Evolutionary conservation across 176 grass and related monocot genomes (phyloP).

Genomic region (Eragrostis curvula): DNA sequence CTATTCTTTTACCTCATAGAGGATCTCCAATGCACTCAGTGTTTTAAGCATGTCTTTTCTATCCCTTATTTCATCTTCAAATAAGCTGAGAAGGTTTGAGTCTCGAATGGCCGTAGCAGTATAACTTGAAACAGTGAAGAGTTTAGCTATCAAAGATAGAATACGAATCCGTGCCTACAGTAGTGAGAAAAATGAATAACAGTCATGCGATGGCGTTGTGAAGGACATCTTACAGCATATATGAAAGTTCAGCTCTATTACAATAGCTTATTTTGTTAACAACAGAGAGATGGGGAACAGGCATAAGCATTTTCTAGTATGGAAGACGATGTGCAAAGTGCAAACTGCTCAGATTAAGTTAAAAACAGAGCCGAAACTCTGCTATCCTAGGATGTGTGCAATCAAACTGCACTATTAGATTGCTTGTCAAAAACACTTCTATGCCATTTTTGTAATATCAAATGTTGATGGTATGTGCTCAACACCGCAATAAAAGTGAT

Average conservation of each 20-base stretch:
- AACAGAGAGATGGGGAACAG: background rate
- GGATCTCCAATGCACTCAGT: slow-evolving; percentile 83
- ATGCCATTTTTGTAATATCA: background rate
- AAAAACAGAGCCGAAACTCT: background rate
- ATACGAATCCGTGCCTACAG: slow-evolving; percentile 74
- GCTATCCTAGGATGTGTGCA: background rate
- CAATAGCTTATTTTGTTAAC: slow-evolving; percentile 21
- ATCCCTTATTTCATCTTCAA: slow-evolving; percentile 89
- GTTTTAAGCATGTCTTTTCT: slow-evolving; percentile 74
- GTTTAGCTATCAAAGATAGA: slow-evolving; percentile 84
- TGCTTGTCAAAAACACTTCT: background rate
- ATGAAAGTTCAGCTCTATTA: background rate
- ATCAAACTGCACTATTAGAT: background rate
- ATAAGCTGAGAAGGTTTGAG: slow-evolving; percentile 83
- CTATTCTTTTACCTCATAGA: slow-evolving; percentile 70
- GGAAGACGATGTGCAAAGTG: background rate
- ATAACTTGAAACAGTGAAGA: slow-evolving; percentile 73
- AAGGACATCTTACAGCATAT: slow-evolving; percentile 25
- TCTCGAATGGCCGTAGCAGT: slow-evolving; percentile 62
- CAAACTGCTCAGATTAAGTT: background rate
- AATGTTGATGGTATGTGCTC: background rate
- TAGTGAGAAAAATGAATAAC: slow-evolving; percentile 28
- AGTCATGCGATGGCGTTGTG: background rate
- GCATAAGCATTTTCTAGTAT: background rate
- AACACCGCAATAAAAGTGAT: background rate